Evolutionary conservation across 306 rosid species (phyloP), one percentile per base, ranked within the genome.

Genomic region (Mucuna pruriens): DNA sequence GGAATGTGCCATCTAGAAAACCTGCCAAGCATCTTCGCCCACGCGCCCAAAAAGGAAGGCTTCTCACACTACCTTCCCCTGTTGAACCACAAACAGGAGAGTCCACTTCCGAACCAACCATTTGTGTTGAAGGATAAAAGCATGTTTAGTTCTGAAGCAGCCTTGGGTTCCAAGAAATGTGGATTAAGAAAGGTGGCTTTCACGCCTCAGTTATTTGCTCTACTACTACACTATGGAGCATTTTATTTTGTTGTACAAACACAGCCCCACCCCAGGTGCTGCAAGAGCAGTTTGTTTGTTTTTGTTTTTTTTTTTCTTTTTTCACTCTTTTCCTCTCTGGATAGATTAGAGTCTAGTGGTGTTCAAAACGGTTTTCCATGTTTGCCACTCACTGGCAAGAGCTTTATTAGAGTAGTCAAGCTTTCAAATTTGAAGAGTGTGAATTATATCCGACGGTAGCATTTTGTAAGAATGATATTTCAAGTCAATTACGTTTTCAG

Each of bases 1-100:
- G 99, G 99, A 88, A 94, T 40, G 85, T 85, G 61, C 88, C 87
- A 51, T 75, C 99, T 29, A 92, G 95, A 83, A 96, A 94, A 69
- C 92, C 89, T 61, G 89, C 90, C 19, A 96, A 90, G 80, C 98
- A 96, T 86, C 97, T 96, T 85, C 99, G 98, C 6, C 99, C 98
- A 0, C 97, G 99, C 0, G 99, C 98, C 20, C 97, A 92, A 45
- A 96, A 82, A 69, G 98, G 91, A 1, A 87, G 94, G 72, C 90
- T 90, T 77, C 87, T 90, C 42, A 85, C 95, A 31, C 72, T 90
- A 23, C 78, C 97, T 69, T 77, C 99, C 57, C 84, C 94, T 0
- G 79, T 86, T 15, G 97, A 90, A 68, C 77, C 87, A 52, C 91
- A 60, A 78, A 71, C 48, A 51, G 90, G 57, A 8, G 98, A 90